Evolutionary conservation across 306 rosid species (phyloP), one percentile per base, ranked within the genome.

Genomic region (Rubus idaeus): DNA sequence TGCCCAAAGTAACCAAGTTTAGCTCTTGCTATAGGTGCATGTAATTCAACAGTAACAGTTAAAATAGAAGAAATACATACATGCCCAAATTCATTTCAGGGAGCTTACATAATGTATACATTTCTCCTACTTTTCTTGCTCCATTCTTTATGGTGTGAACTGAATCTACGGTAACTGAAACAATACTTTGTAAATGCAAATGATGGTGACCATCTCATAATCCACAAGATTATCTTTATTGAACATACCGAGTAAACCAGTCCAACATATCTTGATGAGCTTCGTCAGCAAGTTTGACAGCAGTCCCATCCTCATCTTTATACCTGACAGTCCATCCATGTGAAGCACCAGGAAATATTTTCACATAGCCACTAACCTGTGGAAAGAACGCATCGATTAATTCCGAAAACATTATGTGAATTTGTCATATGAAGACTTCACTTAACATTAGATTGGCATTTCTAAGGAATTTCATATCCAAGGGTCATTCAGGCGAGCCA

Each of bases 281-380:
- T 40, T 84, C 81, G n/a, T 84, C 78, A 6, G 90, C 90, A 39
- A 52, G 77, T 42, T 80, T 60, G 58, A 87, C 86, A n/a, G 82
- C 84, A 64, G 70, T 68, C 66, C 71, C 81, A 79, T 87, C 84
- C 6, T 74, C 86, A 17, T 17, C 62, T 6, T 3, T 57, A 78
- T 84, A 87, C 72, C 88, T 84, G 70, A 82, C 75, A 51, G 73
- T 60, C 88, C 88, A 87, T 12, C 90, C 90, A 17, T 87, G 90
- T 5, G 76, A 39, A 8, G 77, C 83, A 64, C 75, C 70, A 2
- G 88, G 88, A 74, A 84, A 84, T 79, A 87, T 77, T 80, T 84
- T 87, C 65, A 74, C 86, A 17, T 71, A 51, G 62, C 75, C 63
- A 71, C 20, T 39, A 35, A 71, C 75, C 75, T 71, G 47, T 16